Conservation (phyloP, 306 rosid genomes). For the Datisca glomerata region DNA sequence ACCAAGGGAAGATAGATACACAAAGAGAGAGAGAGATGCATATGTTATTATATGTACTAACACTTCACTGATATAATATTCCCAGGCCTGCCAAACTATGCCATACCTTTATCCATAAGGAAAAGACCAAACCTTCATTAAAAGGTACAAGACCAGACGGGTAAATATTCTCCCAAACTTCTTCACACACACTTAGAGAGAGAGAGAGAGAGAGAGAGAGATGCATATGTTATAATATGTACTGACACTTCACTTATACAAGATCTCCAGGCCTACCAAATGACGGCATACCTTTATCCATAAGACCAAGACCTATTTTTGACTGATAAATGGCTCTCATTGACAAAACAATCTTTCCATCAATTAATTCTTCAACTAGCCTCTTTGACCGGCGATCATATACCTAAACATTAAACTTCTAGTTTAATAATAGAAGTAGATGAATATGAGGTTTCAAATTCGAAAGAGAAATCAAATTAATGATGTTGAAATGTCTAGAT, state of each 20-base stretch:
- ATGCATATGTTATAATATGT: not conserved
- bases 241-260: slow-evolving; percentile 9
- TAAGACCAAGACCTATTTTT: slow-evolving; percentile 76
- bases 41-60: no score
- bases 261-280: slow-evolving; percentile 4
- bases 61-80: no score
- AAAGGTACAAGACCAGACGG: no score
- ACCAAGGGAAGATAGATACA: no score
- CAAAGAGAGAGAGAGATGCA: no score
- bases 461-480: slow-evolving; percentile 1
- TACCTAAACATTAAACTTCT: slow-evolving; percentile 37
- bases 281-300: slow-evolving; percentile 55
- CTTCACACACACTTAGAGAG: no score
- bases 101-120: no score
- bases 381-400: slow-evolving; percentile 78
- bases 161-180: no score
- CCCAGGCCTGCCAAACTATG: no score
- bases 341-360: slow-evolving; percentile 77
- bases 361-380: slow-evolving; percentile 90
- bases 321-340: slow-evolving; percentile 99
- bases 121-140: no score
- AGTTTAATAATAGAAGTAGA: slow-evolving; percentile 7
- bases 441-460: not conserved
- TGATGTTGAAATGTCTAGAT: no score
- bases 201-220: not conserved